These are phyloP conservation scores for Penicillium simplicissimum DNA, from an alignment of 495 filamentous ascomycete genomes.

Conservation along the genomic window DNA sequence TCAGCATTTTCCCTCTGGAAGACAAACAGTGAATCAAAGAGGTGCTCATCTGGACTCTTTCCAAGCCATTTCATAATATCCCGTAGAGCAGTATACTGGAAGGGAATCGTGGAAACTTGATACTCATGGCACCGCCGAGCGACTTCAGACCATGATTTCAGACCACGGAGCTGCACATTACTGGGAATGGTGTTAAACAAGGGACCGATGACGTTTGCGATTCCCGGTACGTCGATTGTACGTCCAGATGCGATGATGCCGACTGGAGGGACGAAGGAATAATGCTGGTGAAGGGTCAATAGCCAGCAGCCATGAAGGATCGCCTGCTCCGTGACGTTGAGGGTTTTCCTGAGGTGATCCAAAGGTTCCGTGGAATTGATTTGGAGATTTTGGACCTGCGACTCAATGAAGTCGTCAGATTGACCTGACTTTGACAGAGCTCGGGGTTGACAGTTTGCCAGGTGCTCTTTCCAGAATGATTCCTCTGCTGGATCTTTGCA, in stretches of 20 bases:
- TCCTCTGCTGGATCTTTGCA: constrained; percentile 45
- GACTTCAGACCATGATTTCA: constrained; percentile 37
- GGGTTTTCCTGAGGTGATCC: constrained; percentile 26
- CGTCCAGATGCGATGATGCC: constrained; percentile 50
- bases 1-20: constrained; percentile 57
- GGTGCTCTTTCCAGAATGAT: constrained; percentile 66
- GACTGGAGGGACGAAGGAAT: constrained; percentile 28
- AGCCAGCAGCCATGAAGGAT: constrained; percentile 43
- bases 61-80: constrained; percentile 48
- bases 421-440: constrained; percentile 20
- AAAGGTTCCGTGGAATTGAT: constrained; percentile 19
- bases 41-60: constrained; percentile 35
- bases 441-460: constrained; percentile 43
- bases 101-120: constrained; percentile 43
- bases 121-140: constrained; percentile 39
- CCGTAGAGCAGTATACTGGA: constrained; percentile 47
- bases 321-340: constrained; percentile 46
- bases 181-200: constrained; percentile 88
- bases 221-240: constrained; percentile 50
- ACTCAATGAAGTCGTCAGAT: constrained; percentile 3
- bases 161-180: constrained; percentile 49
- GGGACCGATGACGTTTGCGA: constrained; percentile 75
- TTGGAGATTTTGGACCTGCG: constrained; percentile 20
- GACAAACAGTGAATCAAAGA: constrained; percentile 54
- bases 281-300: constrained; percentile 39